Evolutionary conservation across 257 asterid genomes (phyloP).

Genomic region (Gentiana dahurica): DNA sequence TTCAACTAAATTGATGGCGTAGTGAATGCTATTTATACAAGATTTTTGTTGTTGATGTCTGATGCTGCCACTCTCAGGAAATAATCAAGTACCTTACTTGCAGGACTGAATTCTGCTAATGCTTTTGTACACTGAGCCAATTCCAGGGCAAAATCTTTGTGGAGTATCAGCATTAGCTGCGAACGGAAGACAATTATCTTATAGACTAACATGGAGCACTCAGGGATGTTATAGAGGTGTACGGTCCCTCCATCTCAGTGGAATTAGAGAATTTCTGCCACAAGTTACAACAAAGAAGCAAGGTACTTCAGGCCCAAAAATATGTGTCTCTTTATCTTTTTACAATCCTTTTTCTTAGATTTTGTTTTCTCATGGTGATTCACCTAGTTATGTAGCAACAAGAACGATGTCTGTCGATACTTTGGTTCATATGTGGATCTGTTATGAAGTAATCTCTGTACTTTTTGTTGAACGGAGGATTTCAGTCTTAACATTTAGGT

Average conservation of each 20-base stretch:
- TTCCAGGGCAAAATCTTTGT: constrained; percentile 22
- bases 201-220: constrained; percentile 18
- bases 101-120: constrained; percentile 29
- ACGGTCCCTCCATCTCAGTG: constrained; percentile 18
- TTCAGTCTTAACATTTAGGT: background rate
- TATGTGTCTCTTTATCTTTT: background rate
- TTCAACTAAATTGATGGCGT: no score
- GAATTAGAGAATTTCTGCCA: constrained; percentile 22
- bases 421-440: background rate
- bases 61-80: background rate
- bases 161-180: constrained; percentile 19
- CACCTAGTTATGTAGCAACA: background rate
- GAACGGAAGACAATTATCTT: constrained; percentile 19
- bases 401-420: background rate
- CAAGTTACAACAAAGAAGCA: constrained; percentile 17
- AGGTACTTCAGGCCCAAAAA: constrained; percentile 16
- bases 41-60: background rate
- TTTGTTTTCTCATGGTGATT: background rate
- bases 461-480: background rate
- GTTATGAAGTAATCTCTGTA: background rate
- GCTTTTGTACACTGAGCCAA: constrained; percentile 29
- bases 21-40: no score
- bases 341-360: background rate
- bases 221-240: constrained; percentile 15
- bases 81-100: constrained; percentile 8